Evolutionary conservation across 352 stramenopile species (phyloP).

Genomic region (Phytopythium helicoides): DNA sequence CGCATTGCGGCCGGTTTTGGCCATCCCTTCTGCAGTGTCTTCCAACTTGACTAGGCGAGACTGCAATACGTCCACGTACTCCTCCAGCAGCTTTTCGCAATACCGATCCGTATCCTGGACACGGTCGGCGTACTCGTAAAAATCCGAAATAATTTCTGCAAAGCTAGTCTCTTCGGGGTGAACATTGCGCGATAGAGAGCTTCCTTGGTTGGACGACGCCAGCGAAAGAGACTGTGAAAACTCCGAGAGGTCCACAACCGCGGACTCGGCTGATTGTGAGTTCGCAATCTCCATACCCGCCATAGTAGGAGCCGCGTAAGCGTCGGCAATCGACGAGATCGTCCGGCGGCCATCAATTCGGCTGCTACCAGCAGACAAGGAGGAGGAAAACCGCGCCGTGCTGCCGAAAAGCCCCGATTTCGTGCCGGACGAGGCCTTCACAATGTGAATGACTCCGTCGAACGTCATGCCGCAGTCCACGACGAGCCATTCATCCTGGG

Average conservation of each 20-base stretch:
- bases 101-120: conserved; percentile 72
- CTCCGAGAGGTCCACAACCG: conserved; percentile 40
- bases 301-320: conserved; percentile 39
- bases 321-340: conserved; percentile 70
- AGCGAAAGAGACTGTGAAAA: conserved; percentile 46
- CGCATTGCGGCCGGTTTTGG: conserved; percentile 15
- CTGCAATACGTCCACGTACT: conserved; percentile 80
- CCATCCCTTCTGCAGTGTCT: conserved; percentile 3
- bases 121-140: conserved; percentile 68
- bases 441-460: conserved; percentile 69
- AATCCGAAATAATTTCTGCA: conserved; percentile 71
- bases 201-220: conserved; percentile 22
- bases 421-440: conserved; percentile 24
- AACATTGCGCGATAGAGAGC: conserved; percentile 50
- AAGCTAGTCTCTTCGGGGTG: conserved; percentile 75
- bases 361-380: conserved; percentile 9
- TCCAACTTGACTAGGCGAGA: conserved; percentile 58
- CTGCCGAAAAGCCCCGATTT: conserved; percentile 8
- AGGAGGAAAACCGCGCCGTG: conserved; percentile 4
- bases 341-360: conserved; percentile 46
- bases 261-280: conserved; percentile 22
- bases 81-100: conserved; percentile 66
- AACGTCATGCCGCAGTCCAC: conserved; percentile 79
- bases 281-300: conserved; percentile 4
- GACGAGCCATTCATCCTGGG: conserved; percentile 78